These are phyloP conservation scores for Talaromyces islandicus DNA, from an alignment of 2,329 filamentous ascomycete species.

Conservation along the genomic window DNA sequence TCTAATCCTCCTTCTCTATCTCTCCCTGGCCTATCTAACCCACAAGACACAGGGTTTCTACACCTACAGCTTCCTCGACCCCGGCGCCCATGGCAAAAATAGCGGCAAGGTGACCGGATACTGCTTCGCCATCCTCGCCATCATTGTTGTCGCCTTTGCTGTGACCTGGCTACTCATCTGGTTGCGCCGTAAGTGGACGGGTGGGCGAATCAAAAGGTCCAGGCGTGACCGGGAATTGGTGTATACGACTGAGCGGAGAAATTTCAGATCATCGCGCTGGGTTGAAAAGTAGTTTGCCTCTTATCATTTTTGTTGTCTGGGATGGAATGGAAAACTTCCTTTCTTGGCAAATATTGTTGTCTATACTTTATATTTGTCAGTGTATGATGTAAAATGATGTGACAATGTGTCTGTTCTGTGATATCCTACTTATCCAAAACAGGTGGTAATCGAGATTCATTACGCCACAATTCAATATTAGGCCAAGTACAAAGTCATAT, in stretches of 20 bases:
- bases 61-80: slow-evolving; percentile 72
- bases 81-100: slow-evolving; percentile 41
- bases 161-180: slow-evolving; percentile 50
- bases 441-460: no score
- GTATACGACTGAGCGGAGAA: not conserved
- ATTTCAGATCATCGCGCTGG: not conserved
- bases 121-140: slow-evolving; percentile 52
- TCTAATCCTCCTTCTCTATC: slow-evolving; percentile 65
- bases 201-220: slow-evolving; percentile 20
- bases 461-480: no score
- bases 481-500: not conserved
- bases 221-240: slow-evolving; percentile 13
- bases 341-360: not conserved
- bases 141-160: slow-evolving; percentile 49
- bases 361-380: not conserved
- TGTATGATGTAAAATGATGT: no score
- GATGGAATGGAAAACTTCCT: not conserved
- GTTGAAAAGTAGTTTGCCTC: not conserved
- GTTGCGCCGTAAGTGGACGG: slow-evolving; percentile 45
- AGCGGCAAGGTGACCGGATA: slow-evolving; percentile 57
- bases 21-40: slow-evolving; percentile 69
- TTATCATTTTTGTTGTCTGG: not conserved
- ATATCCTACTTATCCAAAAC: no score
- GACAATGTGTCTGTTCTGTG: no score
- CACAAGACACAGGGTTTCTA: slow-evolving; percentile 65